These are phyloP conservation scores for Pyrenophora tritici-repentis DNA, from an alignment of 2,329 filamentous ascomycete genomes.

Conservation along the genomic window DNA sequence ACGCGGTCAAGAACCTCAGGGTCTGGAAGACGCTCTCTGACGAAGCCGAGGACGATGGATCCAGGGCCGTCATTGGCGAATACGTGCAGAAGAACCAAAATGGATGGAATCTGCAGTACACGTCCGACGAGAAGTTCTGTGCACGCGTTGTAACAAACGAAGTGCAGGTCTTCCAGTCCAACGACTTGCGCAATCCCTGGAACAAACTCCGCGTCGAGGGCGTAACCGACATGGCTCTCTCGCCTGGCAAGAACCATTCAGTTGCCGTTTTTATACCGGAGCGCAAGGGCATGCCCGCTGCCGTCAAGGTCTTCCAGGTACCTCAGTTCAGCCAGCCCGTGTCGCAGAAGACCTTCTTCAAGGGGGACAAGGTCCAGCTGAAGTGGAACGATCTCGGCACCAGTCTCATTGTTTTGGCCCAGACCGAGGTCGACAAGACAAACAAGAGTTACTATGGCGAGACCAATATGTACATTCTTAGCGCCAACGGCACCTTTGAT, in stretches of 20 bases:
- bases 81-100: constrained; percentile 97
- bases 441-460: constrained; percentile 99
- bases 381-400: constrained; percentile 97
- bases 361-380: constrained; percentile 97
- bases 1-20: constrained; percentile 95
- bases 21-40: constrained; percentile 87
- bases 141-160: constrained; percentile 95
- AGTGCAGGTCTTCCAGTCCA: constrained; percentile 93
- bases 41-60: constrained; percentile 62
- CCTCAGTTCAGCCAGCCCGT: constrained; percentile 81
- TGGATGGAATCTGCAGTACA: constrained; percentile 98
- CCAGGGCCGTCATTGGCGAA: constrained; percentile 74
- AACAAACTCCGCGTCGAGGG: constrained; percentile 94
- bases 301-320: constrained; percentile 92
- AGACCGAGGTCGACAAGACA: constrained; percentile 97
- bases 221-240: constrained; percentile 84
- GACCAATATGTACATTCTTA: constrained; percentile 94
- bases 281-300: constrained; percentile 92
- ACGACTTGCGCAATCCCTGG: constrained; percentile 85
- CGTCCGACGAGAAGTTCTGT: constrained; percentile 88
- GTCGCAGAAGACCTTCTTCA: constrained; percentile 99
- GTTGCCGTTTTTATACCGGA: constrained; percentile 95
- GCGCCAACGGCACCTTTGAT: constrained; percentile 88
- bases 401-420: constrained; percentile 88
- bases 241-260: constrained; percentile 86